These are phyloP conservation scores for Fraxinus latifolia DNA, from an alignment of 305 asterid species.

Conservation along the genomic window DNA sequence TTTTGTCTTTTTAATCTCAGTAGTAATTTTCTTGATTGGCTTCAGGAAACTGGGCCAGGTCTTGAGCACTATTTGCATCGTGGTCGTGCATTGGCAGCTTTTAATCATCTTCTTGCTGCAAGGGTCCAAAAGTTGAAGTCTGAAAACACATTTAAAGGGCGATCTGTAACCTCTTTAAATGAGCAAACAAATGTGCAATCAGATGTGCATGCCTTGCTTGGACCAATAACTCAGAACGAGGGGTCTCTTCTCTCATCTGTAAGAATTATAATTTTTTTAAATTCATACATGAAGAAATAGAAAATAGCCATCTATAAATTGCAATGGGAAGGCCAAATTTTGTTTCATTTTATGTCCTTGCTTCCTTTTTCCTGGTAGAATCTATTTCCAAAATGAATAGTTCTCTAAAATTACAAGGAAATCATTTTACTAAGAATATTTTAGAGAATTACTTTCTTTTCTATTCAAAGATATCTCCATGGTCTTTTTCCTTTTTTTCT, in stretches of 20 bases:
- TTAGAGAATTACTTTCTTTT: neutral
- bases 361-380: constrained; percentile 15
- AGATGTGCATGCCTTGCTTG: constrained; percentile 74
- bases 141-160: constrained; percentile 46
- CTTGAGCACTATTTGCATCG: constrained; percentile 97
- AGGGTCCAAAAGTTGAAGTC: constrained; percentile 70
- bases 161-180: constrained; percentile 49
- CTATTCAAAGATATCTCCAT: neutral
- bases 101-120: constrained; percentile 62
- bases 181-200: constrained; percentile 75
- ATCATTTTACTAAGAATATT: constrained; percentile 4
- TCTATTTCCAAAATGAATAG: neutral
- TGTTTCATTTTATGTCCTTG: constrained; percentile 17
- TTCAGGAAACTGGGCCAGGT: constrained; percentile 83
- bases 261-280: constrained; percentile 33
- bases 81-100: constrained; percentile 95
- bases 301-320: constrained; percentile 21
- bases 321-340: constrained; percentile 10
- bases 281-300: constrained; percentile 18
- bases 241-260: constrained; percentile 83
- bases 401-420: constrained; percentile 6
- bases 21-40: constrained; percentile 27
- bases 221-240: constrained; percentile 71
- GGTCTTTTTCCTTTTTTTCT: neutral
- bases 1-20: constrained; percentile 16